Percentiles rank a stretch among this genome's conserved stretches.
These are phyloP conservation scores for Neofusicoccum parvum DNA, from an alignment of 2,329 filamentous ascomycete genomes.

Conservation along the genomic window DNA sequence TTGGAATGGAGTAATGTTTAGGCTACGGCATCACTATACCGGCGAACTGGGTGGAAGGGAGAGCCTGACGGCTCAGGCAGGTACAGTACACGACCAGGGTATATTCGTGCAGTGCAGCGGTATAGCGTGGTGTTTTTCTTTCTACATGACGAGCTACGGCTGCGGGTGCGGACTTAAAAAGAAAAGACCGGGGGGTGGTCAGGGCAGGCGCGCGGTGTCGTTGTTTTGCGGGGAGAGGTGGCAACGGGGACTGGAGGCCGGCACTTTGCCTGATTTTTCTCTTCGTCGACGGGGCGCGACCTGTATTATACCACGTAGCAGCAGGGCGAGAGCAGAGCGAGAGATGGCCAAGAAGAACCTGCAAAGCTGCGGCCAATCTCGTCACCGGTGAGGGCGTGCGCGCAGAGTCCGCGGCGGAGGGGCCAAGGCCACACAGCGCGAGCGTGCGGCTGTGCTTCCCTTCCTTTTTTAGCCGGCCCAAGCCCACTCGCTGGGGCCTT, in stretches of 20 bases:
- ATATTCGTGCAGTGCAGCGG: neutral
- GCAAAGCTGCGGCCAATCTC: neutral
- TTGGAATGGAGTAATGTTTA: constrained; percentile 20
- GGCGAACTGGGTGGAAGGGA: constrained; percentile 8
- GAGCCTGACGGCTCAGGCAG: neutral
- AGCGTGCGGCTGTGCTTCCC: constrained; percentile 7
- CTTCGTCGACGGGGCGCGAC: constrained; percentile 1
- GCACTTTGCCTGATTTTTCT: constrained; percentile 2
- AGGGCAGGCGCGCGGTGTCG: neutral
- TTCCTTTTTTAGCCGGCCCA: constrained; percentile 9
- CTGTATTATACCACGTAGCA: constrained; percentile 9
- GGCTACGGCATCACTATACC: constrained; percentile 1
- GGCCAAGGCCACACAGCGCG: neutral
- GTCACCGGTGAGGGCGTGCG: constrained; percentile 5
- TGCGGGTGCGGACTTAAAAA: neutral
- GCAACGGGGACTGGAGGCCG: neutral
- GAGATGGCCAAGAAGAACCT: neutral
- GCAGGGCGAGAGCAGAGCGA: neutral
- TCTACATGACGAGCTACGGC: constrained; percentile 7
- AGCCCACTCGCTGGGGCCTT: neutral
- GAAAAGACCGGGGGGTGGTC: neutral
- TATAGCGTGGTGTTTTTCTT: constrained; percentile 3
- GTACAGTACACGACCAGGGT: neutral
- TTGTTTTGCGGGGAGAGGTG: constrained; percentile 5
- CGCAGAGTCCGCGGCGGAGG: neutral